A percentile compares a stretch with the other conserved stretches of the same genome.
Evolutionary conservation across 179 eudicot species (phyloP).

Genomic region (Vitellaria paradoxa): DNA sequence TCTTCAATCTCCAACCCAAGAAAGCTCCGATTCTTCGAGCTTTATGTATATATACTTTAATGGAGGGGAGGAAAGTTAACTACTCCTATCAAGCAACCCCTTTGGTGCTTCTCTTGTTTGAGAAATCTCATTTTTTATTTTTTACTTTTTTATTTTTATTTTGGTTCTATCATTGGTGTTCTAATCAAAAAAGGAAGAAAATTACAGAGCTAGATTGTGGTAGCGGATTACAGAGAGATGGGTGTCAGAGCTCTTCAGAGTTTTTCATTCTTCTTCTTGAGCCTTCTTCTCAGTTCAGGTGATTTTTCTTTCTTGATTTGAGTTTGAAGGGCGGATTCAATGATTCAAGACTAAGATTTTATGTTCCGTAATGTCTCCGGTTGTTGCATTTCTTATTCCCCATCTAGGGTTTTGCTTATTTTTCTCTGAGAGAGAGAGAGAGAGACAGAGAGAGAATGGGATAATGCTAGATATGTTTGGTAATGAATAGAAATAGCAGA

Average conservation of each 20-base stretch:
- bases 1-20: conserved; percentile 36
- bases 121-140: not conserved
- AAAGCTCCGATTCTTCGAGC: conserved; percentile 61
- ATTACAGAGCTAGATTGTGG: not conserved
- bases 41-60: conserved; percentile 24
- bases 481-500: not conserved
- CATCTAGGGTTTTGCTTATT: not conserved
- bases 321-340: not conserved
- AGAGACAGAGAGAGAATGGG: too few species aligned
- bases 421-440: too few species aligned
- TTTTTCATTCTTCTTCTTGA: conserved; percentile 30
- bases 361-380: not conserved
- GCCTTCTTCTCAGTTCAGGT: conserved; percentile 52
- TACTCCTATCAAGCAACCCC: conserved; percentile 37
- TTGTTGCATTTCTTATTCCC: not conserved
- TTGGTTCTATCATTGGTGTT: too few species aligned
- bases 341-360: not conserved
- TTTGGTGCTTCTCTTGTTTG: conserved; percentile 23
- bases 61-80: conserved; percentile 23
- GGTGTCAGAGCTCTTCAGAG: conserved; percentile 25
- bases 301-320: conserved; percentile 1
- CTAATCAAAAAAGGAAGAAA: not conserved
- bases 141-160: not conserved
- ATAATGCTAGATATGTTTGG: too few species aligned
- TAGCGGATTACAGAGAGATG: conserved; percentile 25